Conservation (phyloP, 306 rosid genomes). For the Cucumis hystrix region DNA sequence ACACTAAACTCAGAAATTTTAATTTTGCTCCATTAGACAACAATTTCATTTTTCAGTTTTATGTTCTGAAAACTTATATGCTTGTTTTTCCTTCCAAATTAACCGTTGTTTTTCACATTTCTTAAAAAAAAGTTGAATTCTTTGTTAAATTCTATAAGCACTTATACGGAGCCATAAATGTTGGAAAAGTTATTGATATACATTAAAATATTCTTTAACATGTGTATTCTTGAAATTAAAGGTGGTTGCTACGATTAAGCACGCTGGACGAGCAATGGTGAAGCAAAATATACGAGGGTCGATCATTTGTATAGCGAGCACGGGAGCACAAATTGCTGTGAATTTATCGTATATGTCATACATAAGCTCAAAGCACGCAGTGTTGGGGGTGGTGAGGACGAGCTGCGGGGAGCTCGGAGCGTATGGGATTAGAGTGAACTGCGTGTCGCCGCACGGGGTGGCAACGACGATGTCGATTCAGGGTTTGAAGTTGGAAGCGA, state of each 20-base stretch:
- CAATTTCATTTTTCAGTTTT: too few species aligned
- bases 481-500: conserved; percentile 25
- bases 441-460: conserved; percentile 66
- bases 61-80: too few species aligned
- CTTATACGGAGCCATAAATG: too few species aligned
- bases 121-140: too few species aligned
- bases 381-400: conserved; percentile 46
- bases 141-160: too few species aligned
- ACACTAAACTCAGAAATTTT: neutral
- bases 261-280: conserved; percentile 68
- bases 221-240: neutral
- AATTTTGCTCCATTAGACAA: neutral
- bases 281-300: conserved; percentile 34
- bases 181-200: neutral
- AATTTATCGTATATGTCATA: conserved; percentile 7
- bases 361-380: conserved; percentile 55
- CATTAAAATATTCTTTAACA: neutral
- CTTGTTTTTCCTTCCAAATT: too few species aligned
- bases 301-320: conserved; percentile 67
- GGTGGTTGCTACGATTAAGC: conserved; percentile 48
- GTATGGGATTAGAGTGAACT: conserved; percentile 67
- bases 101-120: too few species aligned
- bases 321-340: conserved; percentile 15
- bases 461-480: conserved; percentile 55
- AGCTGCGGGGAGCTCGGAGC: conserved; percentile 71